Percentiles rank a stretch among this genome's conserved stretches.
These are phyloP conservation scores for Panicum miliaceum DNA, from an alignment of 176 grass and related monocot genomes.

Conservation along the genomic window DNA sequence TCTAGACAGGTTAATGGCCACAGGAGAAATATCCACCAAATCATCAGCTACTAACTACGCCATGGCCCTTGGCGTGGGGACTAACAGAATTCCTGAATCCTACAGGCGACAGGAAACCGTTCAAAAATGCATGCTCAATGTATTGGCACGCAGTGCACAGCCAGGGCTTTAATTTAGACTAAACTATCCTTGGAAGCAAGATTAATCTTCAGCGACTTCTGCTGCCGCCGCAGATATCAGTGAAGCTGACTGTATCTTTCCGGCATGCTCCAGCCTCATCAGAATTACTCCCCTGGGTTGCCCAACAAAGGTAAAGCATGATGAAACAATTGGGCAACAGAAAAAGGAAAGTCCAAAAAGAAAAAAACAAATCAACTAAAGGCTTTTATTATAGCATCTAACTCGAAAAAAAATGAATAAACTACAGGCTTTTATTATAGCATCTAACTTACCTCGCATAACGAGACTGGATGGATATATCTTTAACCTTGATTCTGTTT, in stretches of 20 bases:
- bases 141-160: background rate
- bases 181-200: background rate
- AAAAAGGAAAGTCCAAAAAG: background rate
- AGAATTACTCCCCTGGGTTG: conserved; percentile 82
- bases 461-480: conserved; percentile 81
- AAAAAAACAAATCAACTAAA: background rate
- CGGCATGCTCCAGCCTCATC: conserved; percentile 91
- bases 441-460: conserved; percentile 42
- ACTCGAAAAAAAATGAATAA: background rate
- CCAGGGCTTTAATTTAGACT: background rate
- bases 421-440: background rate
- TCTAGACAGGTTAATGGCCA: conserved; percentile 28
- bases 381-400: background rate
- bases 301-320: conserved; percentile 34
- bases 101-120: conserved; percentile 16
- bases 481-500: conserved; percentile 94
- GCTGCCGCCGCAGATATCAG: conserved; percentile 66
- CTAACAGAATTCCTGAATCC: background rate
- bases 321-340: background rate
- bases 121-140: conserved; percentile 37
- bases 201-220: conserved; percentile 41
- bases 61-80: background rate
- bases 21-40: background rate
- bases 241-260: conserved; percentile 92
- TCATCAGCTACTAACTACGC: conserved; percentile 21